phyloP scores from a whole-genome alignment of 768 basidiomycete species.

The Rhizopogon vinicolor region DNA sequence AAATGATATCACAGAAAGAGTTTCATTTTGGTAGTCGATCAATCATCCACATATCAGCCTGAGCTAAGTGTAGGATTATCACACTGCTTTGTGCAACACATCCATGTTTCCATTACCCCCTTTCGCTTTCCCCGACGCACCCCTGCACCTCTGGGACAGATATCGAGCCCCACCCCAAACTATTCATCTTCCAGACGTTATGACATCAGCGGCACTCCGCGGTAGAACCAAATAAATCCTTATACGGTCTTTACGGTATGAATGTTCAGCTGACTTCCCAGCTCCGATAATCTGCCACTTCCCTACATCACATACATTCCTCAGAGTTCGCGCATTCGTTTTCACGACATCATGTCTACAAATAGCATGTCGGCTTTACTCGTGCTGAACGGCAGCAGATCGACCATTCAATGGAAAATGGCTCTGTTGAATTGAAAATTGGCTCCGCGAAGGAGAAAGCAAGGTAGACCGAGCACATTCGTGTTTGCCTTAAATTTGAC shows the following conservation, averaged over 20 bases:
- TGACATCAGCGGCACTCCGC: not conserved
- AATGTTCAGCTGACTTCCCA: constrained; percentile 2
- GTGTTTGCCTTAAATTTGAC: constrained; percentile 48
- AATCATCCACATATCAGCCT: not conserved
- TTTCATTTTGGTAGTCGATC: not conserved
- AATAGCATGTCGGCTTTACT: no score
- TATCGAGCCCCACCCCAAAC: not conserved
- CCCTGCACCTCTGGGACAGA: not conserved
- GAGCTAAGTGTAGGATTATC: not conserved
- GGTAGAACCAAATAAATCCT: not conserved
- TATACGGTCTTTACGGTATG: no score
- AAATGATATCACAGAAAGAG: not conserved
- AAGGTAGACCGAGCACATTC: constrained; percentile 47
- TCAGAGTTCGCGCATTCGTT: constrained; percentile 30
- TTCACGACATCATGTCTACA: no score
- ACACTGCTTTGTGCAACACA: not conserved
- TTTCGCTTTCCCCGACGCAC: not conserved
- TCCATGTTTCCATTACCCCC: not conserved
- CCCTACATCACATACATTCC: not conserved
- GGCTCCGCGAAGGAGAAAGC: constrained; percentile 49
- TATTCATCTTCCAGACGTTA: not conserved
- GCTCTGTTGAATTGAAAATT: constrained; percentile 47
- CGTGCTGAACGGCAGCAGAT: constrained; percentile 29
- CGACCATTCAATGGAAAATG: constrained; percentile 50
- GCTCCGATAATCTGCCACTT: not conserved